phyloP scores from a whole-genome alignment of 1,284 basidiomycete genomes.

The Ganoderma boninense region DNA sequence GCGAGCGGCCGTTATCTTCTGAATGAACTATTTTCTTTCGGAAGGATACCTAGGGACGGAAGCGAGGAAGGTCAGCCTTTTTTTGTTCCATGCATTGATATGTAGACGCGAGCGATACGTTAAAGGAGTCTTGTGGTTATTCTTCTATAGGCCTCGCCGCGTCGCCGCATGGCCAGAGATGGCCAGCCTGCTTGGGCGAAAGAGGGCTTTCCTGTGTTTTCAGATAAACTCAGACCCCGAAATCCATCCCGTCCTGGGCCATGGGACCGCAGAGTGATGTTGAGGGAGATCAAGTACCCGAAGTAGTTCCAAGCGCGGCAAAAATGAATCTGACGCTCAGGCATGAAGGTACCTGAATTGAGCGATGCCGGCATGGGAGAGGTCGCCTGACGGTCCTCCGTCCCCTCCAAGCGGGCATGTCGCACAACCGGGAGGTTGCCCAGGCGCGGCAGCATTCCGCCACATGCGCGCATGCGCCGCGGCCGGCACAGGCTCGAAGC shows the following conservation, averaged over 20 bases:
- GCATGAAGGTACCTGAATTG: background rate
- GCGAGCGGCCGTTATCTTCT: slow-evolving; percentile 8
- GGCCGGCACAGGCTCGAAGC: background rate
- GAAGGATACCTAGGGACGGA: background rate
- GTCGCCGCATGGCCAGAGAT: background rate
- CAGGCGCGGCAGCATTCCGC: background rate
- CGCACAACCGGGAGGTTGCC: background rate
- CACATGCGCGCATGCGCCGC: background rate
- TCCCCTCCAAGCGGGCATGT: background rate
- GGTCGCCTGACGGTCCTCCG: slow-evolving; percentile 1
- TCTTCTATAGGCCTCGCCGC: no score
- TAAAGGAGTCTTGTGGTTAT: no score
- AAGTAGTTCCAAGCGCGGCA: background rate
- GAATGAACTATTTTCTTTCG: background rate
- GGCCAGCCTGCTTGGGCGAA: background rate
- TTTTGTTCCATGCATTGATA: background rate
- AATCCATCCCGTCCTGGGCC: background rate
- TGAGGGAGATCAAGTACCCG: background rate
- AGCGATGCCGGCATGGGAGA: background rate
- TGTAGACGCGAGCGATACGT: background rate
- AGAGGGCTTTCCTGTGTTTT: background rate
- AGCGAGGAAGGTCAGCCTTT: background rate
- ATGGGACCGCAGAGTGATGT: background rate
- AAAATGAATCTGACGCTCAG: background rate
- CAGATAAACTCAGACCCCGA: background rate